phyloP scores from a whole-genome alignment of 176 grass and related monocot genomes.

The Zoysia pacifica region DNA sequence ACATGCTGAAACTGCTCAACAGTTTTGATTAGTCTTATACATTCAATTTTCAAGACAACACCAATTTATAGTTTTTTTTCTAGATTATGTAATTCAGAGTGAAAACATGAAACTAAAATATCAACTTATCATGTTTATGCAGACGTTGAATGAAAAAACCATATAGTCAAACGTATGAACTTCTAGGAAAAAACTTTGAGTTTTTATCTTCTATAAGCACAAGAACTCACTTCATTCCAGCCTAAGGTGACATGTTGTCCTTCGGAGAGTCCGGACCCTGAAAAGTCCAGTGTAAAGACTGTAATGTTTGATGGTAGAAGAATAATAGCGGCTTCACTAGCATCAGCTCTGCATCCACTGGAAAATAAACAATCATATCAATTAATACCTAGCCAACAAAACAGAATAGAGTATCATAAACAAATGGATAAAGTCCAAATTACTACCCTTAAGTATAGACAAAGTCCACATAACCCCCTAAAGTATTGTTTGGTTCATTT shows the following conservation, averaged over 20 bases:
- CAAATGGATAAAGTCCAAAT: not conserved
- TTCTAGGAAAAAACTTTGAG: not conserved
- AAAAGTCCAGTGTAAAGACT: constrained; percentile 99
- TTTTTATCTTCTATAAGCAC: constrained; percentile 22
- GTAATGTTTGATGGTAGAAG: constrained; percentile 96
- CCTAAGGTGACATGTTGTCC: constrained; percentile 98
- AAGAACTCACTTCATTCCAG: constrained; percentile 92
- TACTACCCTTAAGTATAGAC: no score
- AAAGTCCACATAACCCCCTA: no score
- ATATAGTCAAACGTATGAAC: constrained; percentile 1
- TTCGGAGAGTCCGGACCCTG: constrained; percentile 98
- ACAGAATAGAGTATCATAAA: constrained; percentile 23
- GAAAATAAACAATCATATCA: constrained; percentile 60
- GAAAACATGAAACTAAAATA: constrained; percentile 7
- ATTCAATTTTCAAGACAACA: not conserved
- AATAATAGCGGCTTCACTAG: constrained; percentile 98
- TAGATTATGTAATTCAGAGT: not conserved
- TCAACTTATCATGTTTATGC: not conserved
- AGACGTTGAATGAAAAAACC: constrained; percentile 20
- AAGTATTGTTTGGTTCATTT: no score
- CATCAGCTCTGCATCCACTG: constrained; percentile 99
- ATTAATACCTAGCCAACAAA: constrained; percentile 37
- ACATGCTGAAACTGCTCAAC: not conserved
- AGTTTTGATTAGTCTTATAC: not conserved
- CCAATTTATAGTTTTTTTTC: not conserved